These are phyloP conservation scores for rapeseed (Brassica napus) DNA, from an alignment of 345 rosid species.

Conservation along the genomic window Da-Ae NC_063436.1:20967501-20968000, in stretches of 20 bases:
- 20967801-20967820: constrained; percentile 17
- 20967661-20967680: background rate
- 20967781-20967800: constrained; percentile 64
- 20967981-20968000: background rate
- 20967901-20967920: constrained; percentile 7
- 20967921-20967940: background rate
- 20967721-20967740: constrained; percentile 74
- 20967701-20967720: too few species aligned
- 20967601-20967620: constrained; percentile 15
- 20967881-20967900: constrained; percentile 41
- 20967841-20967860: constrained; percentile 35
- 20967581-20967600: constrained; percentile 8
- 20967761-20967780: constrained; percentile 88
- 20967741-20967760: constrained; percentile 84
- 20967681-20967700: background rate
- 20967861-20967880: constrained; percentile 17
- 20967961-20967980: background rate
- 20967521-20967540: constrained; percentile 8
- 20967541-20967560: constrained; percentile 29
- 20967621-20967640: constrained; percentile 6
- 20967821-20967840: constrained; percentile 20
- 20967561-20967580: background rate
- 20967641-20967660: background rate
- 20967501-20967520: background rate
- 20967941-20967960: background rate